Percentiles rank a stretch among this genome's conserved stretches.
Evolutionary conservation across 148 eudicot species (phyloP).

Genomic region (Cornus suecica): DNA sequence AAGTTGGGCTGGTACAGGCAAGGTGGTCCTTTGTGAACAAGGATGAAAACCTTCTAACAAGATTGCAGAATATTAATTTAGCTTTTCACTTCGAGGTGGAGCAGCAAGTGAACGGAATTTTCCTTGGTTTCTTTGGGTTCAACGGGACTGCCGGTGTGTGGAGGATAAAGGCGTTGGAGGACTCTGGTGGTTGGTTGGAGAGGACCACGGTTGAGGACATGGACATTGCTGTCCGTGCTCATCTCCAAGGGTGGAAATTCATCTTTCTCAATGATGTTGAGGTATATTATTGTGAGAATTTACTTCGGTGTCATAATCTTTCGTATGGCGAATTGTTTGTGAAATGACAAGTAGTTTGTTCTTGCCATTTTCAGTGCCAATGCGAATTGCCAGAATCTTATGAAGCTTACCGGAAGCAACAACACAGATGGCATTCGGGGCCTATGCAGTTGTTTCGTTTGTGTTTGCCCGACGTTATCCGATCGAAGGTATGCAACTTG

Average conservation of each 20-base stretch:
- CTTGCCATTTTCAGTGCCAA: slow-evolving; percentile 21
- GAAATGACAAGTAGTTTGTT: not conserved
- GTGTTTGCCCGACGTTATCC: slow-evolving; percentile 26
- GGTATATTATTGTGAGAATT: slow-evolving; percentile 6
- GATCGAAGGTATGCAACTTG: slow-evolving; percentile 23
- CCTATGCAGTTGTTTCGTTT: slow-evolving; percentile 42
- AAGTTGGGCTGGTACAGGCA: slow-evolving; percentile 30
- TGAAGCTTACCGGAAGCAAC: slow-evolving; percentile 34
- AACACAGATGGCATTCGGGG: slow-evolving; percentile 42
- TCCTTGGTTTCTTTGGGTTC: slow-evolving; percentile 29
- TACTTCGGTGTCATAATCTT: not conserved
- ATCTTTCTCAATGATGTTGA: slow-evolving; percentile 30
- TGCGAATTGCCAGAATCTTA: slow-evolving; percentile 41
- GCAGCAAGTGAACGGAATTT: slow-evolving; percentile 32
- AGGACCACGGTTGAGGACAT: slow-evolving; percentile 33
- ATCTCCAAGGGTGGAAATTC: slow-evolving; percentile 36
- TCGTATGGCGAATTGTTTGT: not conserved
- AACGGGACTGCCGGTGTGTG: slow-evolving; percentile 36
- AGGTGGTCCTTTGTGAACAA: slow-evolving; percentile 40
- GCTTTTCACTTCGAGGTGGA: slow-evolving; percentile 37
- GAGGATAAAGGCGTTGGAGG: slow-evolving; percentile 33
- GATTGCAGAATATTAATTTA: slow-evolving; percentile 29
- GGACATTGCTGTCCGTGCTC: slow-evolving; percentile 35
- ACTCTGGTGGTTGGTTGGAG: slow-evolving; percentile 36
- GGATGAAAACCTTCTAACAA: slow-evolving; percentile 31